phyloP scores from a whole-genome alignment of 2,329 filamentous ascomycete species.

The Fusarium sp. region DNA sequence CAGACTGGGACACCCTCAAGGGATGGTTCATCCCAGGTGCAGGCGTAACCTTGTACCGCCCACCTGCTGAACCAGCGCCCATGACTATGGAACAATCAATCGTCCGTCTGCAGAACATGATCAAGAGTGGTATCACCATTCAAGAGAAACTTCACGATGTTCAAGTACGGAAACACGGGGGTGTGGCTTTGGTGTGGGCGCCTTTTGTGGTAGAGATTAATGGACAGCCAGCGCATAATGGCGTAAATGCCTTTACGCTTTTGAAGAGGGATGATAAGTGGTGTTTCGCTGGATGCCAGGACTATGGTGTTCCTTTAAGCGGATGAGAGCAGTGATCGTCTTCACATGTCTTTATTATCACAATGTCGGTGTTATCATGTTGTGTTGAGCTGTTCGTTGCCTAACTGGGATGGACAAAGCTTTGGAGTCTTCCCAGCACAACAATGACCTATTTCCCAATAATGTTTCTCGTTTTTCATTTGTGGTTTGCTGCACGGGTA shows the following conservation, averaged over 20 bases:
- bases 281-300: constrained; percentile 22
- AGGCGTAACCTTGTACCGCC: constrained; percentile 9
- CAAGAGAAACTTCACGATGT: constrained; percentile 18
- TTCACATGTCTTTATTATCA: background rate
- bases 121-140: background rate
- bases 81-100: constrained; percentile 35
- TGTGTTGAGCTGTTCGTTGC: background rate
- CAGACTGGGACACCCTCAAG: constrained; percentile 16
- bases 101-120: constrained; percentile 14
- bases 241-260: constrained; percentile 13
- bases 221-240: background rate
- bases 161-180: constrained; percentile 1
- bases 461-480: background rate
- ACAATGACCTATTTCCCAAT: background rate
- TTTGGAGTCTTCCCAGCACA: background rate
- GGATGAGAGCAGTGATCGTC: background rate
- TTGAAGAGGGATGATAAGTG: background rate
- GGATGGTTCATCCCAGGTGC: constrained; percentile 20
- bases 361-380: background rate
- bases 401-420: background rate
- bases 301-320: background rate
- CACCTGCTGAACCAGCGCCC: background rate
- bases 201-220: constrained; percentile 32
- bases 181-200: constrained; percentile 26
- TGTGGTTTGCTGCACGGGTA: background rate